A percentile compares a stretch with the other conserved stretches of the same genome.
These are phyloP conservation scores for Trichoderma erinaceum DNA, from an alignment of 495 filamentous ascomycete genomes.

Conservation along the genomic window DNA sequence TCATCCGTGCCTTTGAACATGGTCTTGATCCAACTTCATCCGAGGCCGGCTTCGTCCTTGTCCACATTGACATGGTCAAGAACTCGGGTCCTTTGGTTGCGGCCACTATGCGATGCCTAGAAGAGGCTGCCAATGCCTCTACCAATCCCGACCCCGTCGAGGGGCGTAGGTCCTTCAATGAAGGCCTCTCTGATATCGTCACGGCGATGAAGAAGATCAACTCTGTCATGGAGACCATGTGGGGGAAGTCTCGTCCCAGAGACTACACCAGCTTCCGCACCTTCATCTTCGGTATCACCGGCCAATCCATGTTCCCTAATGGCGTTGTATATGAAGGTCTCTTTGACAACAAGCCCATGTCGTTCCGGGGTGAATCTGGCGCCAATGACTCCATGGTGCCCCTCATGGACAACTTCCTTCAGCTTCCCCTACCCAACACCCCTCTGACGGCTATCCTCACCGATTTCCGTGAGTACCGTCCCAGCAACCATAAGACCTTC, in stretches of 20 bases:
- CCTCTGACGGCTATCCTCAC: conserved; percentile 77
- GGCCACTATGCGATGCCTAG: conserved; percentile 59
- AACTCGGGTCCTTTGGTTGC: conserved; percentile 65
- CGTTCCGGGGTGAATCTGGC: conserved; percentile 80
- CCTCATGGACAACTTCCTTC: conserved; percentile 73
- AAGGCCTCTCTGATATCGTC: conserved; percentile 56
- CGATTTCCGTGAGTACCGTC: conserved; percentile 81
- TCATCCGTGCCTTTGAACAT: conserved; percentile 83
- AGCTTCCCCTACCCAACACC: conserved; percentile 74
- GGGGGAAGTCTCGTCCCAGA: conserved; percentile 69
- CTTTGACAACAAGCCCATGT: conserved; percentile 56
- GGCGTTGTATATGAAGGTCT: conserved; percentile 84
- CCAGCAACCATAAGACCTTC: conserved; percentile 78
- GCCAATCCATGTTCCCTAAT: conserved; percentile 84
- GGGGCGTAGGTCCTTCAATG: conserved; percentile 53
- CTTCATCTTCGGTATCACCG: conserved; percentile 90
- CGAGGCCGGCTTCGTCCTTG: conserved; percentile 83
- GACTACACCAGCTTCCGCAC: conserved; percentile 81
- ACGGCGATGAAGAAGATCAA: conserved; percentile 64
- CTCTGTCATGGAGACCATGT: conserved; percentile 80
- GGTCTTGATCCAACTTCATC: conserved; percentile 81
- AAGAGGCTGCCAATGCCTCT: conserved; percentile 20
- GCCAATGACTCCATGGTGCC: conserved; percentile 88
- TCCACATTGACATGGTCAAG: conserved; percentile 79
- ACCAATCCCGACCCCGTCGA: conserved; percentile 17